phyloP scores from a whole-genome alignment of 2,329 filamentous ascomycete genomes.

The Aureobasidium sp. region DNA sequence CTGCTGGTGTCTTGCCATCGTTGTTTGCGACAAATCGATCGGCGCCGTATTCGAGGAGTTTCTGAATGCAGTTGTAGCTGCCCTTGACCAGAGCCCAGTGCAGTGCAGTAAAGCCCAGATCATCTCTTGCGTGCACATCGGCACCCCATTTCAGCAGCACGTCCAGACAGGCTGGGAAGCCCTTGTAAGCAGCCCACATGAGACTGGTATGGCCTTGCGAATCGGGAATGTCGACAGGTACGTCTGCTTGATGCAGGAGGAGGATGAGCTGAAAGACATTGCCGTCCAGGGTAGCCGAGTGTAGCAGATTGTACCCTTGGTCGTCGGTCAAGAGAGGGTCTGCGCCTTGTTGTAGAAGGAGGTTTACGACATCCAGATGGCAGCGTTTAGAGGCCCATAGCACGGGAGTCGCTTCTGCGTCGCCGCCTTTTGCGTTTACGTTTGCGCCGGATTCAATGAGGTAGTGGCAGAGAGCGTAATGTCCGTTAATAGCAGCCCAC shows the following conservation, averaged over 20 bases:
- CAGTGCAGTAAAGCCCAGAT: conserved; percentile 87
- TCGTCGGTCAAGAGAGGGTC: conserved; percentile 88
- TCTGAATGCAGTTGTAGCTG: conserved; percentile 79
- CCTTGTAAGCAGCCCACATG: conserved; percentile 99
- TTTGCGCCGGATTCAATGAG: conserved; percentile 80
- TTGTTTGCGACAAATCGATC: conserved; percentile 86
- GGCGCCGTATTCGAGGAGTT: conserved; percentile 89
- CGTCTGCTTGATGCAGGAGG: conserved; percentile 79
- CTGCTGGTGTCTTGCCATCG: conserved; percentile 81
- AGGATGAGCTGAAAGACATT: conserved; percentile 86
- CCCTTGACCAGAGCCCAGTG: conserved; percentile 98
- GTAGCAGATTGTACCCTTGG: conserved; percentile 95
- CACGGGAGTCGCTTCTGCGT: conserved; percentile 85
- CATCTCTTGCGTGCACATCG: conserved; percentile 81
- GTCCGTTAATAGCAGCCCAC: conserved; percentile 99
- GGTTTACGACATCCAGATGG: conserved; percentile 92
- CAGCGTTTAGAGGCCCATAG: conserved; percentile 97
- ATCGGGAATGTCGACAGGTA: conserved; percentile 87
- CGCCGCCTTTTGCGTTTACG: conserved; percentile 91
- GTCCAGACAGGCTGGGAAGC: conserved; percentile 86
- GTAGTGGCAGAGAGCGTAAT: conserved; percentile 94
- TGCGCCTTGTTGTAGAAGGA: conserved; percentile 83
- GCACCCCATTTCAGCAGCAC: conserved; percentile 91
- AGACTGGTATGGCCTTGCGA: conserved; percentile 85
- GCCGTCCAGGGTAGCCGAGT: conserved; percentile 94